A percentile compares a stretch with the other conserved stretches of the same genome.
phyloP scores from a whole-genome alignment of 345 rosid species.

The Corchorus olitorius region DNA sequence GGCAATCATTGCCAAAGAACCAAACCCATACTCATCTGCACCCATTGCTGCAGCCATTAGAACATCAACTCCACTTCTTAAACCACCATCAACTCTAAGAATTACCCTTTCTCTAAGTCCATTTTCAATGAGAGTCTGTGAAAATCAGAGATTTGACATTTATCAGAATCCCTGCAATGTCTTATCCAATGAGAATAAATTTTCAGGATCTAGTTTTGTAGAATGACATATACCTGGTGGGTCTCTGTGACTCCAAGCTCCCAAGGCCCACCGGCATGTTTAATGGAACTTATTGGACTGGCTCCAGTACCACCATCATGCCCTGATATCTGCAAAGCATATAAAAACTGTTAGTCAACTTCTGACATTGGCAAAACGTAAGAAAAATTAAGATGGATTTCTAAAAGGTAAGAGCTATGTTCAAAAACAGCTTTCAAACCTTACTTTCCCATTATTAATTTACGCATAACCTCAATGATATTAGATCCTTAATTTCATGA shows the following conservation, averaged over 20 bases:
- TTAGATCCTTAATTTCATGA: background rate
- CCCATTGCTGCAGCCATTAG: conserved; percentile 97
- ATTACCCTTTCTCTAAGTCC: conserved; percentile 98
- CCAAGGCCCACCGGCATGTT: conserved; percentile 99
- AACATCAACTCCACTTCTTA: conserved; percentile 95
- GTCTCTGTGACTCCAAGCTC: conserved; percentile 95
- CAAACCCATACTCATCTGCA: conserved; percentile 98
- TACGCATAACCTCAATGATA: background rate
- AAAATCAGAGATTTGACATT: conserved; percentile 20
- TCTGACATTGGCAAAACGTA: background rate
- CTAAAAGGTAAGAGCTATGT: background rate
- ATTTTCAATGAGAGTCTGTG: conserved; percentile 84
- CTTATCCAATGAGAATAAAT: conserved; percentile 13
- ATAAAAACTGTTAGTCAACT: conserved; percentile 13
- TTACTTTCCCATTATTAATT: background rate
- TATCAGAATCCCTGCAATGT: conserved; percentile 18
- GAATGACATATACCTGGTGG: conserved; percentile 62
- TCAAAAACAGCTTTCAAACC: background rate
- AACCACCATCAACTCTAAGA: conserved; percentile 95
- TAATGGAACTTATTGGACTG: conserved; percentile 96
- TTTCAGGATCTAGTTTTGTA: conserved; percentile 14
- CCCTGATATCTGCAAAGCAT: conserved; percentile 77
- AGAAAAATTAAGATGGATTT: background rate
- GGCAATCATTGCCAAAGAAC: conserved; percentile 99
- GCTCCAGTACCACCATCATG: conserved; percentile 99